phyloP scores from a whole-genome alignment of 192 early-diverging fungal genomes.

The Coemansia sp. region DNA sequence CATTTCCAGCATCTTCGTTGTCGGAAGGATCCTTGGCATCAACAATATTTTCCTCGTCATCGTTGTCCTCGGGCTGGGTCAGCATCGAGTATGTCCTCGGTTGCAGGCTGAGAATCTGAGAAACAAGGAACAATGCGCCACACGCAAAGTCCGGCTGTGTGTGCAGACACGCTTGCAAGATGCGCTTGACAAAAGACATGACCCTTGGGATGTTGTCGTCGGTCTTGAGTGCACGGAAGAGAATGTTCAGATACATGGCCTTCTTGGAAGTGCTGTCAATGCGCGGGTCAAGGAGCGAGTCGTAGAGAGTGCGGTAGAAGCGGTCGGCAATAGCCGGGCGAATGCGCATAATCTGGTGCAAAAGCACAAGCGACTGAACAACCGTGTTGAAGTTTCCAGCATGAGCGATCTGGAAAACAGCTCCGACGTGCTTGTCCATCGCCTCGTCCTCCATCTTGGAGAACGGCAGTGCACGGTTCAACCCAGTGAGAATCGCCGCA shows the following conservation, averaged over 20 bases:
- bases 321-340: slow-evolving; percentile 70
- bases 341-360: slow-evolving; percentile 63
- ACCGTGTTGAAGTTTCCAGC: slow-evolving; percentile 88
- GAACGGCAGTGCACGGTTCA: slow-evolving; percentile 94
- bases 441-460: slow-evolving; percentile 75
- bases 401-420: slow-evolving; percentile 90
- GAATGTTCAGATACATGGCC: slow-evolving; percentile 89
- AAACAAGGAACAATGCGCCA: slow-evolving; percentile 79
- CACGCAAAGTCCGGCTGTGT: slow-evolving; percentile 83
- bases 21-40: slow-evolving; percentile 9
- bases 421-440: slow-evolving; percentile 80
- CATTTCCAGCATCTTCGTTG: slow-evolving; percentile 30
- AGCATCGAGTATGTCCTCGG: slow-evolving; percentile 60
- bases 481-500: slow-evolving; percentile 87
- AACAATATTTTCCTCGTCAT: slow-evolving; percentile 20
- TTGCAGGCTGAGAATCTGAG: slow-evolving; percentile 62
- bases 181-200: slow-evolving; percentile 87
- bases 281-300: slow-evolving; percentile 81
- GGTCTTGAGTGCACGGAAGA: slow-evolving; percentile 79
- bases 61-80: slow-evolving; percentile 53
- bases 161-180: slow-evolving; percentile 73
- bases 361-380: slow-evolving; percentile 88
- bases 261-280: slow-evolving; percentile 79
- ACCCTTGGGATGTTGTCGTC: slow-evolving; percentile 69
- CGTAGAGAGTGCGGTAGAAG: slow-evolving; percentile 90